phyloP scores from a whole-genome alignment of 352 stramenopile genomes.

The Phytophthora citrophthora region DNA sequence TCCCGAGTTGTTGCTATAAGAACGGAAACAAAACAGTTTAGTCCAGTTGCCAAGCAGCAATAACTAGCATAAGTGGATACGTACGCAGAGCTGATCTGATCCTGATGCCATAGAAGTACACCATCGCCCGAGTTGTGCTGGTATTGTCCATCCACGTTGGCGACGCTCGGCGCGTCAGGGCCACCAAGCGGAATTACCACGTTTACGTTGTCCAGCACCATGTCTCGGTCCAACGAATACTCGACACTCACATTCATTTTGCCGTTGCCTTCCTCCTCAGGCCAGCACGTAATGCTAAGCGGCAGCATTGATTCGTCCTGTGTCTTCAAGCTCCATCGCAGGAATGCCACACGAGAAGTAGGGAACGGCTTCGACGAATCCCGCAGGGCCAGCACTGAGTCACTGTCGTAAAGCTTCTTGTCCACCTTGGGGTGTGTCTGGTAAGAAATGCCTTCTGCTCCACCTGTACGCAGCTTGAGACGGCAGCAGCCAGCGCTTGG shows the following conservation, averaged over 20 bases:
- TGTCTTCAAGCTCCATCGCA: slow-evolving; percentile 89
- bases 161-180: slow-evolving; percentile 71
- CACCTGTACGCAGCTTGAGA: slow-evolving; percentile 74
- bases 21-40: slow-evolving; percentile 16
- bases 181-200: slow-evolving; percentile 82
- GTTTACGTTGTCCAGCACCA: slow-evolving; percentile 91
- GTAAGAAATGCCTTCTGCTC: slow-evolving; percentile 77
- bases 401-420: slow-evolving; percentile 87
- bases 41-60: slow-evolving; percentile 2
- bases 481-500: slow-evolving; percentile 69
- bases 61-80: slow-evolving; percentile 16
- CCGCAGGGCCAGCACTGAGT: slow-evolving; percentile 81
- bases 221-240: slow-evolving; percentile 88
- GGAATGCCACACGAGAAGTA: slow-evolving; percentile 75
- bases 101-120: slow-evolving; percentile 83
- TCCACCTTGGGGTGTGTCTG: slow-evolving; percentile 90
- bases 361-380: slow-evolving; percentile 87
- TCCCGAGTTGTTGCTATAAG: slow-evolving; percentile 75
- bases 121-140: slow-evolving; percentile 83
- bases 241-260: slow-evolving; percentile 91
- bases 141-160: slow-evolving; percentile 85
- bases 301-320: slow-evolving; percentile 87
- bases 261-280: slow-evolving; percentile 81
- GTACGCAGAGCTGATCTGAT: slow-evolving; percentile 78
- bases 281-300: slow-evolving; percentile 90